Evolutionary conservation across 2,329 filamentous ascomycete species (phyloP).

Genomic region (Neofusicoccum umdonicola): DNA sequence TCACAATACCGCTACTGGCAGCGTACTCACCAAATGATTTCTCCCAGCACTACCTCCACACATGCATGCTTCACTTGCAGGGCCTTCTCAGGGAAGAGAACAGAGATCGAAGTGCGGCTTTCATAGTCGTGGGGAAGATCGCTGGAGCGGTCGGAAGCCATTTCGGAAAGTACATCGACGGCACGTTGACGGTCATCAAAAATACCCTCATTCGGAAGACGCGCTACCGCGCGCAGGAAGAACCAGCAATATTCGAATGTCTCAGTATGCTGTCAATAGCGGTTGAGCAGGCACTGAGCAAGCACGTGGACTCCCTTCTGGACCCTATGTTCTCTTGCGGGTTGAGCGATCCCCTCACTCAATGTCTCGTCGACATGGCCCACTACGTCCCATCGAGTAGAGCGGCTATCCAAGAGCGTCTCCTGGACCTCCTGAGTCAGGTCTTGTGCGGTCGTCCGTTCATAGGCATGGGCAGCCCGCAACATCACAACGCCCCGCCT

Average conservation of each 20-base stretch:
- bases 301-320: constrained; percentile 93
- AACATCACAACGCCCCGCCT: constrained; percentile 73
- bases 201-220: constrained; percentile 85
- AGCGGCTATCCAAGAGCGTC: constrained; percentile 84
- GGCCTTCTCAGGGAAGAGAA: constrained; percentile 85
- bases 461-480: constrained; percentile 82
- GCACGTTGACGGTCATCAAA: constrained; percentile 87
- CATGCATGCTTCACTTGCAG: constrained; percentile 95
- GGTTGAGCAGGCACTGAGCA: constrained; percentile 93
- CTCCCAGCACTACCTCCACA: constrained; percentile 80
- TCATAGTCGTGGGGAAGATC: constrained; percentile 92
- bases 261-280: constrained; percentile 95
- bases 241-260: constrained; percentile 87
- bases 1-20: constrained; percentile 87
- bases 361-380: constrained; percentile 96
- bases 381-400: constrained; percentile 97
- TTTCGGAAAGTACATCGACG: constrained; percentile 92
- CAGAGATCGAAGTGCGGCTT: constrained; percentile 89
- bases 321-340: constrained; percentile 98
- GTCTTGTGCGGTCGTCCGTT: constrained; percentile 92
- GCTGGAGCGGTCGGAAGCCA: constrained; percentile 94
- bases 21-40: constrained; percentile 92
- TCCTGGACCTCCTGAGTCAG: constrained; percentile 91
- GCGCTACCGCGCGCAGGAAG: constrained; percentile 53
- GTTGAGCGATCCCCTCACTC: constrained; percentile 86